A percentile compares a stretch with the other conserved stretches of the same genome.
Conservation (phyloP, 768 basidiomycete species). For the Lactarius psammicola region DNA sequence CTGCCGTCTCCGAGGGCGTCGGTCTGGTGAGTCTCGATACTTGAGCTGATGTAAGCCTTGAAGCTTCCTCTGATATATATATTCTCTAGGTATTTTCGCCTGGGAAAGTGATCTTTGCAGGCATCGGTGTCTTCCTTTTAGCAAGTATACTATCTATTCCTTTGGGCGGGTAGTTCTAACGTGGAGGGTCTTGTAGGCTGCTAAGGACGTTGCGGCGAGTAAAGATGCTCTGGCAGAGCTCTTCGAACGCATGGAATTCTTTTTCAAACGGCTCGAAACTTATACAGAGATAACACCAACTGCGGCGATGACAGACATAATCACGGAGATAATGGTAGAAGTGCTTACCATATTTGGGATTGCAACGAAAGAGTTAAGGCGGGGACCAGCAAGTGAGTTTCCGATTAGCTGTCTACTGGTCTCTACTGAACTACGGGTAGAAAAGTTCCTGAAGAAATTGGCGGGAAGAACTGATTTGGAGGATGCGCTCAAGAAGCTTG, state of each 20-base stretch:
- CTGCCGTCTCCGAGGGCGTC: background rate
- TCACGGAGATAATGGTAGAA: conserved; percentile 7
- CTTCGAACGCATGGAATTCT: background rate
- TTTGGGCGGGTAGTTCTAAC: background rate
- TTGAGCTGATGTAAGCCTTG: too few relatives aligned
- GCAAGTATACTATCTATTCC: background rate
- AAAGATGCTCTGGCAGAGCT: background rate
- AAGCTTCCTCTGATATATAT: too few relatives aligned
- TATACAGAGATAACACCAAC: background rate
- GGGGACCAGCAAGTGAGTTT: background rate
- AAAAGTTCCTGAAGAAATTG: conserved; percentile 1
- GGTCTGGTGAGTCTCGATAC: background rate
- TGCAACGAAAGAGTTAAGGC: conserved; percentile 1
- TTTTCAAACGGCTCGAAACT: background rate
- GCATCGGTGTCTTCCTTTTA: conserved; percentile 3
- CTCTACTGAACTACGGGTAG: background rate
- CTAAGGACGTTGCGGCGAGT: background rate
- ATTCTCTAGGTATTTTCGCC: background rate
- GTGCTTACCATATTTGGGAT: conserved; percentile 9
- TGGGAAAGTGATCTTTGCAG: background rate
- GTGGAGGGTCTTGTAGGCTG: background rate
- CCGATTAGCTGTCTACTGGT: fast-evolving
- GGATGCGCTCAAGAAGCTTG: background rate
- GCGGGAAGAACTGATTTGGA: background rate
- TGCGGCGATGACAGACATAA: background rate